phyloP scores from a whole-genome alignment of 257 asterid species.

The Gynochthodes officinalis region DNA sequence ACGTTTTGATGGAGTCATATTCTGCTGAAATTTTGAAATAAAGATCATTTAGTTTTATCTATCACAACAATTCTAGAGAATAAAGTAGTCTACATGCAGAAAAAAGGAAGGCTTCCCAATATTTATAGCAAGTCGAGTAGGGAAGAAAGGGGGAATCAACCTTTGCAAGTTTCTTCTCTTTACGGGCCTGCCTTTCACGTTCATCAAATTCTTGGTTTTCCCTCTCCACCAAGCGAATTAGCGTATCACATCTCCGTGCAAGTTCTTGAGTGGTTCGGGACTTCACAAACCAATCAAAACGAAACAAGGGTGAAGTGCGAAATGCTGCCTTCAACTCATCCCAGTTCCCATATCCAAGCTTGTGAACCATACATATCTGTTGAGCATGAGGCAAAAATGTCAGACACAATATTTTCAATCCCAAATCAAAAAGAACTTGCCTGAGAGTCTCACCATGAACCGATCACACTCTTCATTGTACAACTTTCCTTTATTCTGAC shows the following conservation, averaged over 20 bases:
- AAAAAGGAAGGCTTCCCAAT: not conserved
- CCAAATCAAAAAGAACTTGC: not conserved
- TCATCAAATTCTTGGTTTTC: conserved; percentile 97
- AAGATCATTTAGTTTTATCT: not conserved
- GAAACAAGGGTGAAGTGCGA: conserved; percentile 90
- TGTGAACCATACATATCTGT: conserved; percentile 97
- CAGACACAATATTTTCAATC: not conserved
- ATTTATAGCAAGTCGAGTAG: not conserved
- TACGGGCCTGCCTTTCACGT: conserved; percentile 97
- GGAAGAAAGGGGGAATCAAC: conserved; percentile 23
- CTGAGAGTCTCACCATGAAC: conserved; percentile 66
- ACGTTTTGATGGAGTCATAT: conserved; percentile 69
- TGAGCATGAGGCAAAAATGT: conserved; percentile 6
- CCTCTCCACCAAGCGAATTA: conserved; percentile 82
- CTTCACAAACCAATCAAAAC: conserved; percentile 98
- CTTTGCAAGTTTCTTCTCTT: conserved; percentile 92
- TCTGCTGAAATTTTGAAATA: conserved; percentile 29
- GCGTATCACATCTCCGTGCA: conserved; percentile 98
- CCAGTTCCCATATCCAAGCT: conserved; percentile 99
- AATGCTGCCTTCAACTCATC: conserved; percentile 97
- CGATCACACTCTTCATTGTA: conserved; percentile 99
- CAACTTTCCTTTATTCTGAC: conserved; percentile 98
- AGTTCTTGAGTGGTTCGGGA: conserved; percentile 97
- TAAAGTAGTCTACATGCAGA: not conserved
- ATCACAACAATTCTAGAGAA: not conserved